Evolutionary conservation across 768 basidiomycete genomes (phyloP).

Genomic region (Russula vinacea): DNA sequence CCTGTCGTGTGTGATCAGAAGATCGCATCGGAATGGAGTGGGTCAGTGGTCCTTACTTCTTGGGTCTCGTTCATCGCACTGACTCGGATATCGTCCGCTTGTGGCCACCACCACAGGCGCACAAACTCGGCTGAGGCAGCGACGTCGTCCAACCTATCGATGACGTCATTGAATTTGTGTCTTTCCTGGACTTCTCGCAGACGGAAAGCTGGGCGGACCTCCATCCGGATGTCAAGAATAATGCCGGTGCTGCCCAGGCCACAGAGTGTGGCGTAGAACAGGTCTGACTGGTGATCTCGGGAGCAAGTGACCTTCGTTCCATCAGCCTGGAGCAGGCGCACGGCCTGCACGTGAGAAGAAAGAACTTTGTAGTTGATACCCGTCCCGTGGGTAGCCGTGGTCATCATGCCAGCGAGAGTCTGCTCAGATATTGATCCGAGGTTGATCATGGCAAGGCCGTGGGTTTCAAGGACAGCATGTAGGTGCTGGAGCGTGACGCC

Average conservation of each 20-base stretch:
- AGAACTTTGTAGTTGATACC: constrained; percentile 78
- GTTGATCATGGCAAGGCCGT: constrained; percentile 82
- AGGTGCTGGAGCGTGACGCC: constrained; percentile 77
- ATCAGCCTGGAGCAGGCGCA: constrained; percentile 75
- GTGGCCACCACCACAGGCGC: constrained; percentile 95
- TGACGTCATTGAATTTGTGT: constrained; percentile 58
- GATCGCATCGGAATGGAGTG: constrained; percentile 15
- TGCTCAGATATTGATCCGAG: constrained; percentile 97
- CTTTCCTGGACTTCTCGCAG: constrained; percentile 70
- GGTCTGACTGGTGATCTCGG: constrained; percentile 55
- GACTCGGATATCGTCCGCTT: constrained; percentile 65
- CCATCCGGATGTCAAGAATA: constrained; percentile 71
- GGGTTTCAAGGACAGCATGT: constrained; percentile 59
- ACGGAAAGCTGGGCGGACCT: constrained; percentile 79
- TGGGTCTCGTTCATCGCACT: constrained; percentile 70
- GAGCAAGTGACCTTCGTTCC: constrained; percentile 69
- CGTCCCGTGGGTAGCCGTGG: constrained; percentile 94
- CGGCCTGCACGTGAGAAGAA: constrained; percentile 71
- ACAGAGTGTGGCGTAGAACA: constrained; percentile 88
- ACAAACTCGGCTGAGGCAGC: constrained; percentile 76
- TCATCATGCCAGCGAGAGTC: constrained; percentile 86
- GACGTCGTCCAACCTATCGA: constrained; percentile 54
- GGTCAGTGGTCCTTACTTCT: constrained; percentile 53
- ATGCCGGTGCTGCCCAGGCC: constrained; percentile 90
- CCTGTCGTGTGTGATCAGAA: constrained; percentile 38